These are phyloP conservation scores for Phytophthora hybrid DNA, from an alignment of 352 stramenopile genomes.

Conservation along the genomic window DNA sequence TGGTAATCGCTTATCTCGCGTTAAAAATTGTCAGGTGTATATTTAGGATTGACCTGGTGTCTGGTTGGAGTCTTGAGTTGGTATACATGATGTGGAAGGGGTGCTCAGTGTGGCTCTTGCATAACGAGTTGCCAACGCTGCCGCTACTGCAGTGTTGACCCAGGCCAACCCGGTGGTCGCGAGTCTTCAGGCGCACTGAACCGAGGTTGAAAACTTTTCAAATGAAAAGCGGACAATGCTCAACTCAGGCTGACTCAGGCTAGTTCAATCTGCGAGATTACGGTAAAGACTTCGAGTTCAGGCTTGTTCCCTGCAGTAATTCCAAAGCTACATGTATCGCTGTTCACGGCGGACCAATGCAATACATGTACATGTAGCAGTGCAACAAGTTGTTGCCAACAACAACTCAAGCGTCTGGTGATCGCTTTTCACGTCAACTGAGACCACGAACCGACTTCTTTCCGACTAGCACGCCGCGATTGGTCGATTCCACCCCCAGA, in stretches of 20 bases:
- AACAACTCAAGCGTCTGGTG: not conserved
- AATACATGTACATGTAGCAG: not conserved
- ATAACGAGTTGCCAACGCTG: too few species aligned
- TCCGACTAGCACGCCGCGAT: slow-evolving; percentile 7
- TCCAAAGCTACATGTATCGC: too few species aligned
- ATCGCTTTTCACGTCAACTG: not conserved
- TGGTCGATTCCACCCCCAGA: not conserved
- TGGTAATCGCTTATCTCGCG: not conserved
- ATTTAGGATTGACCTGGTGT: too few species aligned
- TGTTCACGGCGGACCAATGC: not conserved
- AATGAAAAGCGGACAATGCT: too few species aligned
- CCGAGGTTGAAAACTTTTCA: not conserved
- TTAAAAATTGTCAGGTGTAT: not conserved
- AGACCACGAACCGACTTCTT: slow-evolving; percentile 5
- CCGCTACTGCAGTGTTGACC: not conserved
- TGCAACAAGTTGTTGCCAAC: not conserved
- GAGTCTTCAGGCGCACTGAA: not conserved
- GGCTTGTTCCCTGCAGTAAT: too few species aligned
- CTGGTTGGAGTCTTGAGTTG: too few species aligned
- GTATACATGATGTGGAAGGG: too few species aligned
- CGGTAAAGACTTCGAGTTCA: too few species aligned
- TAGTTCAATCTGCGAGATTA: too few species aligned
- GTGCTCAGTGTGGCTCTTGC: too few species aligned
- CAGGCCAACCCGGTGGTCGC: not conserved
- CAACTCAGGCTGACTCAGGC: too few species aligned